phyloP scores from a whole-genome alignment of 257 asterid species.

The Ilex aquifolium region DNA sequence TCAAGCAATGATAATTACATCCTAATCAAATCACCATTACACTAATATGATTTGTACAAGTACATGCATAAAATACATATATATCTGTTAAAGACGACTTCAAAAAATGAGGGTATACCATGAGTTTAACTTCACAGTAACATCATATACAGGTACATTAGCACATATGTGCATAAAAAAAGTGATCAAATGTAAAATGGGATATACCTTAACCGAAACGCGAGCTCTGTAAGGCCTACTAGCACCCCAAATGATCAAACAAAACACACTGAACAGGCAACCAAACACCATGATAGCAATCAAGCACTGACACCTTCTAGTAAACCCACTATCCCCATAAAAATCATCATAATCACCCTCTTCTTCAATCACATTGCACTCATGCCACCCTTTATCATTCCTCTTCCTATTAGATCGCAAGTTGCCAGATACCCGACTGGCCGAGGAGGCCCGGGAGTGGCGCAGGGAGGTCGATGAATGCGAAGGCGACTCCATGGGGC shows the following conservation, averaged over 20 bases:
- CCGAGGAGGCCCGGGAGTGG: constrained; percentile 39
- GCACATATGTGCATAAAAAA: neutral
- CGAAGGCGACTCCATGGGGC: constrained; percentile 46
- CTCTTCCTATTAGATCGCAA: constrained; percentile 13
- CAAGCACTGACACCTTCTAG: constrained; percentile 16
- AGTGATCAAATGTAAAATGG: neutral
- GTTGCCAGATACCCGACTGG: constrained; percentile 50
- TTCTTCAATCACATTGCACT: constrained; percentile 43
- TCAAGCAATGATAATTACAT: too few relatives aligned
- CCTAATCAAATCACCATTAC: too few relatives aligned
- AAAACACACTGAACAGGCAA: constrained; percentile 20
- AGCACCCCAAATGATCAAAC: constrained; percentile 50
- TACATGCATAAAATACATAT: too few relatives aligned
- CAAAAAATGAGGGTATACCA: too few relatives aligned
- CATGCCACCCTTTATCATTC: constrained; percentile 33
- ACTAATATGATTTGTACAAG: too few relatives aligned
- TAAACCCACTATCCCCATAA: constrained; percentile 12
- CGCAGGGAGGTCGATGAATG: constrained; percentile 20
- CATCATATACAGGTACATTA: neutral
- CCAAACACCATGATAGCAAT: constrained; percentile 19
- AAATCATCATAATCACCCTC: constrained; percentile 25
- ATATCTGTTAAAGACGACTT: too few relatives aligned
- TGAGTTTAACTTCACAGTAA: too few relatives aligned
- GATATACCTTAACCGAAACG: constrained; percentile 40
- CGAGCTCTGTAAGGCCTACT: constrained; percentile 36